These are phyloP conservation scores for Nigrospora sphaerica DNA, from an alignment of 2,329 filamentous ascomycete species.

Conservation along the genomic window DNA sequence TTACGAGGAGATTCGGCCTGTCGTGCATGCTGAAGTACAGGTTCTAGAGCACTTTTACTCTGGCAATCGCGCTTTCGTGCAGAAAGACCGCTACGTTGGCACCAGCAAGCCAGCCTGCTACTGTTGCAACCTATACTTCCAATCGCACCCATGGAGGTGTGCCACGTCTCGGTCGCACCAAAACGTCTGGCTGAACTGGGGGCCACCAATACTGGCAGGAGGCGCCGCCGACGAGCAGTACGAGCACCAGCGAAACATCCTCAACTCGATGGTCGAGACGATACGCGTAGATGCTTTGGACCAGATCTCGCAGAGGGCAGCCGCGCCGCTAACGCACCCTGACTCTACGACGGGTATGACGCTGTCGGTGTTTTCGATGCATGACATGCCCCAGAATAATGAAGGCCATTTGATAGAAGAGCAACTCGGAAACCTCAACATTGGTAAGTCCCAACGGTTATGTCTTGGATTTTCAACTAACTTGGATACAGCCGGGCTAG, in stretches of 20 bases:
- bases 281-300: slow-evolving; percentile 15
- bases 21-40: slow-evolving; percentile 38
- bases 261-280: slow-evolving; percentile 14
- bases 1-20: slow-evolving; percentile 20
- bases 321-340: slow-evolving; percentile 6
- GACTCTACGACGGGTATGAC: slow-evolving; percentile 18
- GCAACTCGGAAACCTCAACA: not conserved
- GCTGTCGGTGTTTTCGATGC: not conserved
- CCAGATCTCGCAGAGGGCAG: slow-evolving; percentile 11
- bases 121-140: slow-evolving; percentile 38
- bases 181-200: slow-evolving; percentile 35
- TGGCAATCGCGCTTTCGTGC: slow-evolving; percentile 23
- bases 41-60: slow-evolving; percentile 37
- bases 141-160: slow-evolving; percentile 25
- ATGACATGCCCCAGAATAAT: too few species aligned
- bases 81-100: slow-evolving; percentile 35
- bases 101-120: slow-evolving; percentile 46
- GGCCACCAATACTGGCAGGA: slow-evolving; percentile 12
- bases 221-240: slow-evolving; percentile 8
- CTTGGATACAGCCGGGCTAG: too few species aligned
- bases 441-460: not conserved
- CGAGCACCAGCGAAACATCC: slow-evolving; percentile 10
- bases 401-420: not conserved
- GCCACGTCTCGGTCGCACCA: slow-evolving; percentile 27
- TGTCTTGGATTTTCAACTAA: too few species aligned